Base-by-base conservation (phyloP, 202 grass and related monocot species). In the Zizania palustris region DNA sequence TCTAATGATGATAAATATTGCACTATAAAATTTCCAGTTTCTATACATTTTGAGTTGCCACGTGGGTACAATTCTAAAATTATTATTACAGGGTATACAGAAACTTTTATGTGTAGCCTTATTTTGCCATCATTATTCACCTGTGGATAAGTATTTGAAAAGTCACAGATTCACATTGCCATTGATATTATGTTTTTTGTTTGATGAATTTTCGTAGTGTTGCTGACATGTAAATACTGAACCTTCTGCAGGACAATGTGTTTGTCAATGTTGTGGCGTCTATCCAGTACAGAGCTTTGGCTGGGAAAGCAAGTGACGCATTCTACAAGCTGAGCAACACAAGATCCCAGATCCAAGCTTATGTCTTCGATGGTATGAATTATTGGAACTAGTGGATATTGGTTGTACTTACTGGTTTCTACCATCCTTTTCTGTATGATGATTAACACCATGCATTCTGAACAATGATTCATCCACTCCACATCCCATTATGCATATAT, bases 191-290 rank as follows among this genome's bases (percentile, higher is more conserved):
- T 69, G 35, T 3, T 53, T 67, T 54, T 69, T 3, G 11, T 54
- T 73, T 79, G 36, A 18, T 28, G 0, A 73, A 21, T 77, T 59
- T 14, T 7, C 5, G 16, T 56, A 45, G 10, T 50, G n/a, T 49
- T 45, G 4, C 69, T 84, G 53, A 76, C 58, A 51, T 62, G 49
- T 71, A 65, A 51, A 65, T 6, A 55, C 51, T 20, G n/a, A 9
- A 2, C 51, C 18, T 55, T 55, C 7, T 78, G 50, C 84, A 96
- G 92, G 86, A 96, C 66, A 96, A 96, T 68, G 92, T 96, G 42
- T 96, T 96, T 77, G 92, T 96, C 28, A 96, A 83, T 77, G 92
- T 92, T 37, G 92, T 96, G 2, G 92, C 92, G 63, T 96, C 89
- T 11, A 65, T 96, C 28, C 92, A 96, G 79, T 96, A 92, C 54